Percentiles rank a stretch among this genome's conserved stretches.
These are phyloP conservation scores for Aspergillus heteromorphus DNA, from an alignment of 495 filamentous ascomycete species.

Conservation along the genomic window DNA sequence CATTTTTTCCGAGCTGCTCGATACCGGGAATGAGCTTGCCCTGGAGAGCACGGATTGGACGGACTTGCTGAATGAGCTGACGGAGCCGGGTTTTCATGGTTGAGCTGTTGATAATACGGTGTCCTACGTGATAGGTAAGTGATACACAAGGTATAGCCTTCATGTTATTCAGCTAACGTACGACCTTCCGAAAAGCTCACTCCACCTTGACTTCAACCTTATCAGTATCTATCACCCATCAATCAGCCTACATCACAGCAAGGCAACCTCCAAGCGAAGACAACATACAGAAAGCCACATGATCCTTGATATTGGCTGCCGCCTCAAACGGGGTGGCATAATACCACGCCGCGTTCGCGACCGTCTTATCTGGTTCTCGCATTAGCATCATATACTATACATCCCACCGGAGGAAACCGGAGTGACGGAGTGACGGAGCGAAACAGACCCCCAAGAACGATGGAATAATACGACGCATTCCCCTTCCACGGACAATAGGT, in stretches of 20 bases:
- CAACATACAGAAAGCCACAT: conserved; percentile 63
- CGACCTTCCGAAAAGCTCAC: conserved; percentile 8
- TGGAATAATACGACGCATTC: conserved; percentile 60
- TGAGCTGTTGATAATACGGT: too few species aligned
- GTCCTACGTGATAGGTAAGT: too few species aligned
- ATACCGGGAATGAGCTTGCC: conserved; percentile 21
- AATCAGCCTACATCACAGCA: background rate
- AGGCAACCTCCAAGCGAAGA: background rate
- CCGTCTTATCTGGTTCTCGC: conserved; percentile 33
- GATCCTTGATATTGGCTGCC: conserved; percentile 53
- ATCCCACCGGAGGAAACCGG: too few species aligned
- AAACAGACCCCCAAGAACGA: conserved; percentile 52
- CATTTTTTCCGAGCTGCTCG: conserved; percentile 33
- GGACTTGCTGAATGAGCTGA: conserved; percentile 30
- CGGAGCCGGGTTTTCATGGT: conserved; percentile 13
- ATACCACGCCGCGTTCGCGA: conserved; percentile 64
- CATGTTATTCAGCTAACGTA: too few species aligned
- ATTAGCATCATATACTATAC: background rate
- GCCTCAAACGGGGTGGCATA: conserved; percentile 56
- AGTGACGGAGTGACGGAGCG: too few species aligned
- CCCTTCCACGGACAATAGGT: conserved; percentile 69
- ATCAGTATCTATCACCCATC: conserved; percentile 27
- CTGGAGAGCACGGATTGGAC: conserved; percentile 28
- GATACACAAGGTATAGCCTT: too few species aligned
- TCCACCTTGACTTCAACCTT: conserved; percentile 36